These are phyloP conservation scores for Protea cynaroides DNA, from an alignment of 164 flowering plant species.

Conservation along the genomic window DNA sequence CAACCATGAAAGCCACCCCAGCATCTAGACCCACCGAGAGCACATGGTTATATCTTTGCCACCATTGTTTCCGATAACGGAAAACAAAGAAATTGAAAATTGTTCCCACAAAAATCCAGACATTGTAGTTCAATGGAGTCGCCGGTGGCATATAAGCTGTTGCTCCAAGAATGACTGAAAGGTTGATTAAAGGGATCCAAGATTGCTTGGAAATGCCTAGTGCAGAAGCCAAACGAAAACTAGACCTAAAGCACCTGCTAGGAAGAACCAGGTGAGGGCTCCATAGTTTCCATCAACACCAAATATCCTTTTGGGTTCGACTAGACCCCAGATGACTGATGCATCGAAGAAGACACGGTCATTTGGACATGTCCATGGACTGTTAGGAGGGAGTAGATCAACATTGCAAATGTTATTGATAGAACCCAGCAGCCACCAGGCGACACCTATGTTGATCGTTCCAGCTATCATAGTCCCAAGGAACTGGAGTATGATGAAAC, in stretches of 20 bases:
- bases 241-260: conserved; percentile 19
- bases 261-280: conserved; percentile 26
- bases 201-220: conserved; percentile 20
- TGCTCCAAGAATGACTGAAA: conserved; percentile 25
- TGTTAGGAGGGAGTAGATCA: conserved; percentile 14
- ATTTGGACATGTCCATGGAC: conserved; percentile 31
- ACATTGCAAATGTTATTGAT: conserved; percentile 15
- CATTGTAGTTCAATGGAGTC: conserved; percentile 16
- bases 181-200: conserved; percentile 21
- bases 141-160: conserved; percentile 24
- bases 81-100: conserved; percentile 23
- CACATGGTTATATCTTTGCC: conserved; percentile 29
- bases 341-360: conserved; percentile 26
- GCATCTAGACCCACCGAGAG: conserved; percentile 28
- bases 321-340: conserved; percentile 21
- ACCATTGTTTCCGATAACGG: conserved; percentile 22
- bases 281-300: conserved; percentile 18
- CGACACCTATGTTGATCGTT: conserved; percentile 13
- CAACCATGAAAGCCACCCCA: conserved; percentile 24
- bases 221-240: conserved; percentile 20
- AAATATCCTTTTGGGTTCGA: conserved; percentile 21
- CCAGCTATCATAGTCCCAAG: conserved; percentile 22
- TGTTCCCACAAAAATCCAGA: conserved; percentile 17
- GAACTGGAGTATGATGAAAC: conserved; percentile 4
- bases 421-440: conserved; percentile 21